Conservation (phyloP, 208 protist species). For the Trypanosoma conorhini region DNA sequence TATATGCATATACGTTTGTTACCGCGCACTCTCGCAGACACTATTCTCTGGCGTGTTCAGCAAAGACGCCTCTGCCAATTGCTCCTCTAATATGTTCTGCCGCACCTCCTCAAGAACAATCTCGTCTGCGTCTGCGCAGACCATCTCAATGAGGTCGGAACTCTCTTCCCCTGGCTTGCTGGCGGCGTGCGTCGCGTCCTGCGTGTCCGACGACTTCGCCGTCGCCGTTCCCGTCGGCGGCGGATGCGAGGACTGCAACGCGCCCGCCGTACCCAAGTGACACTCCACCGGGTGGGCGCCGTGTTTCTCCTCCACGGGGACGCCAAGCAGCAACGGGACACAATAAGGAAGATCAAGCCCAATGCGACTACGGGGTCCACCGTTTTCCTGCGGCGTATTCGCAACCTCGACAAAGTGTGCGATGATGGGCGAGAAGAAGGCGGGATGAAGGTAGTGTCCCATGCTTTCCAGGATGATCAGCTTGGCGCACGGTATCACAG, state of each 20-base stretch:
- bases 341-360: not conserved
- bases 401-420: conserved; percentile 31
- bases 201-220: not conserved
- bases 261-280: not conserved
- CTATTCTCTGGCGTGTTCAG: not conserved
- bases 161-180: not conserved
- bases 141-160: not conserved
- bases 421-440: conserved; percentile 66
- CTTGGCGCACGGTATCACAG: conserved; percentile 51
- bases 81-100: conserved; percentile 5
- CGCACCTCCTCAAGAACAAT: not conserved
- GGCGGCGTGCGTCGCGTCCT: not conserved
- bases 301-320: not conserved
- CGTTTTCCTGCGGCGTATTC: not conserved
- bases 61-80: not conserved
- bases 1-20: not conserved
- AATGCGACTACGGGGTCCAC: not conserved
- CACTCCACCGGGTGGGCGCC: not conserved
- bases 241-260: not conserved
- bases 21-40: not conserved
- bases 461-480: conserved; percentile 71
- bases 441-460: conserved; percentile 86
- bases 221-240: not conserved
- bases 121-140: not conserved
- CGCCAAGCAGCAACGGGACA: not conserved